A percentile compares a stretch with the other conserved stretches of the same genome.
phyloP scores from a whole-genome alignment of 805 yeast genomes.

The Metschnikowia reukaufii region DNA sequence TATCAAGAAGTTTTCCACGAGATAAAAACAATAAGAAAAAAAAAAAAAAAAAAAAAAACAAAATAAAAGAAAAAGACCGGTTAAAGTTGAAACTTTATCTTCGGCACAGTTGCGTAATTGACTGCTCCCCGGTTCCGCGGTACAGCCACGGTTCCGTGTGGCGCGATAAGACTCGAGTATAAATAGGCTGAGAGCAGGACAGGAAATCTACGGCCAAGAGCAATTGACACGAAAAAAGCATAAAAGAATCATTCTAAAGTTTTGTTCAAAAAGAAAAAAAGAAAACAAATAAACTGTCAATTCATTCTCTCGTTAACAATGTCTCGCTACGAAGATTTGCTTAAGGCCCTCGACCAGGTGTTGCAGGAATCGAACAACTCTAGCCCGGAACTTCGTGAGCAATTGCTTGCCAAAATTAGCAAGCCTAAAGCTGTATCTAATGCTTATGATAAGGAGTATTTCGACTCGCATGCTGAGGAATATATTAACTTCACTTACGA shows the following conservation, averaged over 20 bases:
- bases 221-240: neutral
- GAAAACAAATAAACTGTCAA: neutral
- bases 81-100: too few relatives aligned
- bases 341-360: constrained; percentile 15
- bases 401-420: constrained; percentile 11
- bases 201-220: neutral
- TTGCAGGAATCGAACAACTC: constrained; percentile 11
- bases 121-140: constrained; percentile 2
- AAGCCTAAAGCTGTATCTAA: constrained; percentile 3
- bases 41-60: too few relatives aligned
- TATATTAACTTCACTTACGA: constrained; percentile 71
- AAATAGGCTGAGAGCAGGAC: neutral
- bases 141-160: constrained; percentile 14
- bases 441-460: constrained; percentile 22
- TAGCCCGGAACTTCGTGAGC: constrained; percentile 10
- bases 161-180: constrained; percentile 14
- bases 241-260: neutral
- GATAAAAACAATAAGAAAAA: too few relatives aligned
- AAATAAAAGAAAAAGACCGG: neutral
- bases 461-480: constrained; percentile 35
- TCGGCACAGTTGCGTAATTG: neutral
- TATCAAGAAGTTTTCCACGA: neutral
- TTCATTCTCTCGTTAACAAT: neutral
- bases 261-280: neutral
- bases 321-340: constrained; percentile 17